A percentile compares a stretch with the other conserved stretches of the same genome.
Conservation (phyloP, 2,329 filamentous ascomycete species). For the Alternaria metachromatica region DNA sequence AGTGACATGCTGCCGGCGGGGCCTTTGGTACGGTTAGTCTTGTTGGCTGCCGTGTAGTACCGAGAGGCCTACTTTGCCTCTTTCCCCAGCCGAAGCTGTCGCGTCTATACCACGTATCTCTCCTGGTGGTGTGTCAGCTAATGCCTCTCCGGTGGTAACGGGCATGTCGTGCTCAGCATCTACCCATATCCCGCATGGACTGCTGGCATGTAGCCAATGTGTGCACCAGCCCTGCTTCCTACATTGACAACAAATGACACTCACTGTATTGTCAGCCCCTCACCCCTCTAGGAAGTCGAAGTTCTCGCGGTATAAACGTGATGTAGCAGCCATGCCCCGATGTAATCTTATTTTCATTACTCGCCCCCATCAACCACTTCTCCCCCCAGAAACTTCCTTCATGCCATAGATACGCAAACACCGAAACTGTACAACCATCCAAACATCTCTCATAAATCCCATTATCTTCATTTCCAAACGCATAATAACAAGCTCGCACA, state of each 20-base stretch:
- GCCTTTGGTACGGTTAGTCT: no score
- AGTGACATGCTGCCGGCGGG: no score
- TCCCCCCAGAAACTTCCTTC: neutral
- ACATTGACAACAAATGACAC: neutral
- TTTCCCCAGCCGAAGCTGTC: no score
- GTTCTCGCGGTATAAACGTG: rapidly evolving
- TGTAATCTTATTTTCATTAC: neutral
- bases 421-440: neutral
- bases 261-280: neutral
- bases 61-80: no score
- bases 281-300: neutral
- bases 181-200: no score
- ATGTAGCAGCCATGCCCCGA: neutral
- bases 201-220: no score
- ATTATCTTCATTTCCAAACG: no score
- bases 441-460: neutral
- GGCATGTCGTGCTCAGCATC: no score
- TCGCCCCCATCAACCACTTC: neutral
- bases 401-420: neutral
- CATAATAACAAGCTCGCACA: neutral
- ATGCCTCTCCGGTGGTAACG: no score
- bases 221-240: neutral
- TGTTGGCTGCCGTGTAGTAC: no score
- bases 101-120: no score
- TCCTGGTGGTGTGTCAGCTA: no score